These are phyloP conservation scores for Quercus berberidifolia DNA, from an alignment of 306 rosid genomes.

Conservation along the genomic window DNA sequence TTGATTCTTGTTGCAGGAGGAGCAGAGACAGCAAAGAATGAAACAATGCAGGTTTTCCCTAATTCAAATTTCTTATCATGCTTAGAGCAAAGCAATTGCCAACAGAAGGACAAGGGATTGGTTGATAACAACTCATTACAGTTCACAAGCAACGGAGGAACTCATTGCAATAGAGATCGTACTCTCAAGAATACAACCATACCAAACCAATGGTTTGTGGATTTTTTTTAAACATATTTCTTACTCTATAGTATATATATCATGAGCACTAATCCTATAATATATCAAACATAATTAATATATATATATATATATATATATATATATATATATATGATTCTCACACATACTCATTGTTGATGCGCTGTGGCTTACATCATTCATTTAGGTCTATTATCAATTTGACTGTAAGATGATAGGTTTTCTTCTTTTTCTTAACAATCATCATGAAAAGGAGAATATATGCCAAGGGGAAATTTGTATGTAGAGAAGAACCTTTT, in stretches of 20 bases:
- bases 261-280: too few species aligned
- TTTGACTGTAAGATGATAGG: too few species aligned
- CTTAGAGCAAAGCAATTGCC: constrained; percentile 4
- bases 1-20: constrained; percentile 7
- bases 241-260: background rate
- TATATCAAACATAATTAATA: too few species aligned
- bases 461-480: too few species aligned
- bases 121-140: constrained; percentile 4
- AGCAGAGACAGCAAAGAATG: constrained; percentile 26
- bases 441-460: background rate
- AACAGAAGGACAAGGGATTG: constrained; percentile 3
- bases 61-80: constrained; percentile 10
- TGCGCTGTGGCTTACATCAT: too few species aligned
- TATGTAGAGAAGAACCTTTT: too few species aligned
- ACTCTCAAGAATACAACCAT: constrained; percentile 11
- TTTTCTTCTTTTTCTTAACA: background rate
- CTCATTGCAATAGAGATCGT: constrained; percentile 13
- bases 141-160: background rate
- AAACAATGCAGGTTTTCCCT: constrained; percentile 2
- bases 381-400: too few species aligned
- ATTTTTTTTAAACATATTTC: background rate
- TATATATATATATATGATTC: too few species aligned
- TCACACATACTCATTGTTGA: too few species aligned
- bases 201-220: constrained; percentile 20
- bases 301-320: too few species aligned